phyloP scores from a whole-genome alignment of 2,329 filamentous ascomycete genomes.

The Hyphodiscus sp. region DNA sequence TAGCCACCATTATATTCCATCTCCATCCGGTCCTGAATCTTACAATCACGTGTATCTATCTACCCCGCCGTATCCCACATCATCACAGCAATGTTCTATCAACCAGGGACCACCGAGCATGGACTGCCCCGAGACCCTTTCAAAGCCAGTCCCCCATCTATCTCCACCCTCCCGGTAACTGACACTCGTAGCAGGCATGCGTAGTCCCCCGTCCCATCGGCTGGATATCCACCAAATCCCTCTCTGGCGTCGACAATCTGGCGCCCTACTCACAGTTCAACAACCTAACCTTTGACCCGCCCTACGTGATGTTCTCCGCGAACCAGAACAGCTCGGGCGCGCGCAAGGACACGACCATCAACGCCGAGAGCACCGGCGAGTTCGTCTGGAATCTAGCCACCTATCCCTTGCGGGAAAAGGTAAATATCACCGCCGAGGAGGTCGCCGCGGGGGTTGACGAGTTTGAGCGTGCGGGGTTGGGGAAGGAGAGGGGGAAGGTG shows the following conservation, averaged over 20 bases:
- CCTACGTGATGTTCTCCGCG: conserved; percentile 55
- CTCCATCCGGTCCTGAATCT: too few relatives aligned
- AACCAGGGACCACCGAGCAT: conserved; percentile 4
- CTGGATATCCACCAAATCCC: conserved; percentile 53
- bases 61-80: background rate
- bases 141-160: conserved; percentile 2
- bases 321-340: conserved; percentile 43
- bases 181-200: conserved; percentile 36
- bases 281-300: conserved; percentile 56
- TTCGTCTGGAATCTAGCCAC: conserved; percentile 57
- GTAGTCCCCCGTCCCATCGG: conserved; percentile 56
- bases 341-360: conserved; percentile 51
- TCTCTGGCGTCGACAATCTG: conserved; percentile 43
- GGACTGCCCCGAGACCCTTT: conserved; percentile 8
- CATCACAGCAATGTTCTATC: conserved; percentile 1
- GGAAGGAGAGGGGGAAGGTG: conserved; percentile 38
- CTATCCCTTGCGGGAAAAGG: conserved; percentile 45
- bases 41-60: background rate
- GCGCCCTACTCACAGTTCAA: conserved; percentile 56
- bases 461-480: conserved; percentile 43
- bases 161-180: background rate
- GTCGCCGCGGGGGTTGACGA: conserved; percentile 45
- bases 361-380: conserved; percentile 47
- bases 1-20: too few relatives aligned
- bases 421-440: conserved; percentile 49